Evolutionary conservation across 1,284 basidiomycete genomes (phyloP), one percentile per base, ranked within the genome.

Genomic region (Rhodotorula glutinis): DNA sequence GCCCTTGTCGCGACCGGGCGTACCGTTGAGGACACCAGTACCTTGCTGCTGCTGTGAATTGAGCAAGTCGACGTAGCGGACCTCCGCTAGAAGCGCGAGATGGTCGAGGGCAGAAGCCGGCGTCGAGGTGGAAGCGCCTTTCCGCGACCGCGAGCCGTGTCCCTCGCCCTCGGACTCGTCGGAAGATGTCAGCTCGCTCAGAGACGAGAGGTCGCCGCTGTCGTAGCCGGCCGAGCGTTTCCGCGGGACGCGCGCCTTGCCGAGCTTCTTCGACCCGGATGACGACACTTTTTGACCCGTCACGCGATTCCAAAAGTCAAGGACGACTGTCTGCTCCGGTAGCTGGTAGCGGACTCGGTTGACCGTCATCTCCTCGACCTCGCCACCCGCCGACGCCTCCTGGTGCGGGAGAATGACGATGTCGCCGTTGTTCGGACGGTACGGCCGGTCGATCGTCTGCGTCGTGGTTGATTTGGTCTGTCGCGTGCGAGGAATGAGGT

Each of bases 301-400:
- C n/a, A 68, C 38, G 10, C 67, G 56, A 9, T 86, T 87, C 94
- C 95, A 98, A 76, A 98, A 98, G 78, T 98, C 95, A 57, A 98
- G 84, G 60, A 90, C 84, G 71, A 98, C 90, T 56, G 93, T 84
- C 70, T 87, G 85, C 78, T 98, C 96, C 3, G 95, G 95, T n/a
- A 98, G 87, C 71, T 92, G 84, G 80, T 94, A 98, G 59, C 89
- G 85, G 67, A 91, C 86, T 52, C 90, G 78, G 69, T 82, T 81
- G 63, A 82, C 80, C 7, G 81, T 74, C 53, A 81, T 74, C 59
- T 82, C 79, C 60, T 82, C 82, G 60, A 77, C 77, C n/a, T 76
- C 74, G 55, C 81, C 76, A 51, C 63, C 56, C 52, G 59, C 61
- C 29, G 80, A 76, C 21, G 82, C 77, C 40, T 82, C 82, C 70